phyloP scores from a whole-genome alignment of 2,329 filamentous ascomycete species.

The Orbilia blumenaviensis region DNA sequence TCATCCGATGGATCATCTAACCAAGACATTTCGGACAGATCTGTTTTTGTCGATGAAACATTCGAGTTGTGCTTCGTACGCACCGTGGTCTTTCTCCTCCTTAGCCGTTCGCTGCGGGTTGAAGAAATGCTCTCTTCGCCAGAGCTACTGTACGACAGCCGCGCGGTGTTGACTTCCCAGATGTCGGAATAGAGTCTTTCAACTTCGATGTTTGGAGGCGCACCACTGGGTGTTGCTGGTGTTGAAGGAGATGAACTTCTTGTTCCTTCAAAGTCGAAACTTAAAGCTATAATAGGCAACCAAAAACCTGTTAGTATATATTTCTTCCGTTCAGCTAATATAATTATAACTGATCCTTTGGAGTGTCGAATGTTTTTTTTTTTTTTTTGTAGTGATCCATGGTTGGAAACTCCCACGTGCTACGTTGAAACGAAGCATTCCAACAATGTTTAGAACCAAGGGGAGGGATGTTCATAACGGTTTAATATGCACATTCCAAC shows the following conservation, averaged over 20 bases:
- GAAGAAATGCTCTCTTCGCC: constrained; percentile 46
- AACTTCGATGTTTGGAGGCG: constrained; percentile 27
- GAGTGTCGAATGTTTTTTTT: not conserved
- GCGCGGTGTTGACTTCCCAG: constrained; percentile 31
- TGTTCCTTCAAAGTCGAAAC: constrained; percentile 8
- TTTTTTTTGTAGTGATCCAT: no score
- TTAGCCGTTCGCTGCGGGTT: constrained; percentile 21
- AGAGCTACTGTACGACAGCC: constrained; percentile 39
- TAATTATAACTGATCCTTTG: constrained; percentile 4
- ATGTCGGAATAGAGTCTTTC: constrained; percentile 49
- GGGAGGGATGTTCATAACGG: not conserved
- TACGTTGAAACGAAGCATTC: constrained; percentile 20
- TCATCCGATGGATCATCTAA: constrained; percentile 47
- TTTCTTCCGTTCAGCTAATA: not conserved
- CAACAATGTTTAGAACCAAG: not conserved
- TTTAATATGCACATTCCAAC: constrained; percentile 14
- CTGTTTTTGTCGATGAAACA: constrained; percentile 12
- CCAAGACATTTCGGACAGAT: constrained; percentile 46
- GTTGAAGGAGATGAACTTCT: not conserved
- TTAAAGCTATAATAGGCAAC: not conserved
- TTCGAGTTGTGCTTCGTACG: constrained; percentile 37
- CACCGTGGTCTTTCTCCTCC: constrained; percentile 38
- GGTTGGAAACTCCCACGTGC: constrained; percentile 13
- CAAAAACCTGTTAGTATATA: constrained; percentile 19
- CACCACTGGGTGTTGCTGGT: constrained; percentile 1